Percentiles rank a stretch among this genome's conserved stretches.
phyloP scores from a whole-genome alignment of 2,329 filamentous ascomycete genomes.

The Colletotrichum theobromicola region DNA sequence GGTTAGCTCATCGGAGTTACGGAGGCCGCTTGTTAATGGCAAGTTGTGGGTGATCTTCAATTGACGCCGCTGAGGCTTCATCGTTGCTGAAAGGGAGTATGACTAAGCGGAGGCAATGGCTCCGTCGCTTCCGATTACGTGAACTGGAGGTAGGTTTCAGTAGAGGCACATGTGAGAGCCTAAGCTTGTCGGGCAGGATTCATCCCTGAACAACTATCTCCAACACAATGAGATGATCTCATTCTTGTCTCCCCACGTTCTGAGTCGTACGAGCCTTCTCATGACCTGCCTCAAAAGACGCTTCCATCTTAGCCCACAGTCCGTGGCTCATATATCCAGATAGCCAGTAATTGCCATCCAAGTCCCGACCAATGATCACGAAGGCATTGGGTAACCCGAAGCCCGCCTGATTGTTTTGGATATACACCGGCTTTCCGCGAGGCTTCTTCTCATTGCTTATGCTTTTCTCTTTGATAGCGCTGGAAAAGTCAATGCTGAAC shows the following conservation, averaged over 20 bases:
- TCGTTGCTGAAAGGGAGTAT: fast-evolving
- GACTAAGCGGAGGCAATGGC: not conserved
- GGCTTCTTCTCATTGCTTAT: not conserved
- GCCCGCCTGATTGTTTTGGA: not conserved
- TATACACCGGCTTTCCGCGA: not conserved
- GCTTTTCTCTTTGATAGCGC: not conserved
- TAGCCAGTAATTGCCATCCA: not conserved
- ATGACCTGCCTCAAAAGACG: not conserved
- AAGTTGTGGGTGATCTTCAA: not conserved
- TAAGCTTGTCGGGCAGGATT: not conserved
- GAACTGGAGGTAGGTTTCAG: not conserved
- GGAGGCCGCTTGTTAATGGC: not conserved
- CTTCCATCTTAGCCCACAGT: not conserved
- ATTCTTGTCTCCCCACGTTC: not conserved
- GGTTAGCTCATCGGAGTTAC: not conserved
- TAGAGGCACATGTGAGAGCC: not conserved
- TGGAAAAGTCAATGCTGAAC: not conserved
- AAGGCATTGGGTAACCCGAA: not conserved
- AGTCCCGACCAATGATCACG: not conserved
- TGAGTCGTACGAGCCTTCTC: not conserved
- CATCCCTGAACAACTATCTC: not conserved
- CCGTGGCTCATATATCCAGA: not conserved
- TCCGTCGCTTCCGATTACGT: not conserved
- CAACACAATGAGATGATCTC: not conserved
- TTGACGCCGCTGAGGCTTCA: not conserved